These are phyloP conservation scores for Cercospora janseana DNA, from an alignment of 2,329 filamentous ascomycete species.

Conservation along the genomic window DNA sequence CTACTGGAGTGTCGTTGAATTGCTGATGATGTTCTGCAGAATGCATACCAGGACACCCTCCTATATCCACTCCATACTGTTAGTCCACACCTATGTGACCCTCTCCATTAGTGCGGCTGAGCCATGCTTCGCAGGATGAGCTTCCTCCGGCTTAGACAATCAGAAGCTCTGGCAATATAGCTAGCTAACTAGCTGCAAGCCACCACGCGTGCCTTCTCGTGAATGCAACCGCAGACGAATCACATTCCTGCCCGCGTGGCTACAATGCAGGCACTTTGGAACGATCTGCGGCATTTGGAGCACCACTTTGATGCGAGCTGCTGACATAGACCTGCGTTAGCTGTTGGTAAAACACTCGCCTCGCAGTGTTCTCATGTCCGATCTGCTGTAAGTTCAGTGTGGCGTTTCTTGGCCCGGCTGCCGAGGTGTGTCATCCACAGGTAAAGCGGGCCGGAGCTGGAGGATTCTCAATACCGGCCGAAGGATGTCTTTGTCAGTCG, in stretches of 20 bases:
- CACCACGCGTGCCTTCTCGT: neutral
- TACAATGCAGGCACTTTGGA: neutral
- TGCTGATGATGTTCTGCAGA: too few species aligned
- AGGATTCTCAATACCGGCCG: too few species aligned
- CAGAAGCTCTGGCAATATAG: neutral
- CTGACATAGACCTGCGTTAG: neutral
- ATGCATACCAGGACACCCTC: too few species aligned
- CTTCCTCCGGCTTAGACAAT: slow-evolving; percentile 10
- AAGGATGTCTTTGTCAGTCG: slow-evolving; percentile 8
- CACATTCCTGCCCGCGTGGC: neutral
- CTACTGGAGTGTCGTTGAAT: neutral
- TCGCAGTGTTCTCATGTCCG: too few species aligned
- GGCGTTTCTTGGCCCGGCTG: too few species aligned
- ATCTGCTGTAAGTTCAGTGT: too few species aligned
- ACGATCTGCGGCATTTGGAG: neutral
- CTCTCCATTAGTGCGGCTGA: neutral
- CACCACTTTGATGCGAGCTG: neutral
- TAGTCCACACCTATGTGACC: too few species aligned
- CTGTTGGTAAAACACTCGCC: neutral
- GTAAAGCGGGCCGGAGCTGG: too few species aligned
- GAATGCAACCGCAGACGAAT: neutral
- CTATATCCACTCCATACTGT: neutral
- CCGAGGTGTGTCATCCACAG: too few species aligned
- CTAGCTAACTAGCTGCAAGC: slow-evolving; percentile 6
- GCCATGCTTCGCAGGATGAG: neutral